These are phyloP conservation scores for Chimonanthus praecox DNA, from an alignment of 164 flowering plant genomes.

Conservation along the genomic window DNA sequence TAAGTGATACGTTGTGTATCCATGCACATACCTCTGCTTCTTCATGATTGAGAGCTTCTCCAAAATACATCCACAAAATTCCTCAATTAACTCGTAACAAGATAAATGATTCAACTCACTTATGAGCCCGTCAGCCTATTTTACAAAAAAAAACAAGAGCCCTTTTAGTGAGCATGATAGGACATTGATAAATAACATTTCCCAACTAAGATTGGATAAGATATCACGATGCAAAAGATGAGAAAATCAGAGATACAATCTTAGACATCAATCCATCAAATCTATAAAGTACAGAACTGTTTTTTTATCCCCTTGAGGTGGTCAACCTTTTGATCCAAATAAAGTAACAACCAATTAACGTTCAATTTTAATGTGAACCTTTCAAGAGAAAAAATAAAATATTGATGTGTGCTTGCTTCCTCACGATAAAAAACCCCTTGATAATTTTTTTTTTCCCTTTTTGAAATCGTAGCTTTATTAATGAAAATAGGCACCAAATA, in stretches of 20 bases:
- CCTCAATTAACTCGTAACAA: slow-evolving; percentile 3
- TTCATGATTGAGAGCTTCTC: slow-evolving; percentile 3
- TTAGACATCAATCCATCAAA: no score
- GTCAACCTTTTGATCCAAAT: no score
- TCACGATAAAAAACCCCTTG: no score
- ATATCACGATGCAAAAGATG: not conserved
- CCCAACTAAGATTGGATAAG: not conserved
- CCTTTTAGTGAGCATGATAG: not conserved
- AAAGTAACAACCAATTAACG: no score
- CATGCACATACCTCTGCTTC: not conserved
- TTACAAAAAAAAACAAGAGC: not conserved
- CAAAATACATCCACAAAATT: slow-evolving; percentile 4
- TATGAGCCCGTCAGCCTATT: slow-evolving; percentile 1
- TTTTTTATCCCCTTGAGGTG: no score
- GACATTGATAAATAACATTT: not conserved
- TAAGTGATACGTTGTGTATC: not conserved
- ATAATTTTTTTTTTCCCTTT: no score
- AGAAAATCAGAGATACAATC: not conserved
- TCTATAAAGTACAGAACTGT: no score
- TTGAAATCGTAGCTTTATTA: no score
- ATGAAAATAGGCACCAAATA: no score
- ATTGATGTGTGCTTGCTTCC: no score
- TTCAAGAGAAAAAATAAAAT: no score
- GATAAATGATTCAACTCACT: not conserved
- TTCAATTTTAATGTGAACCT: no score